phyloP scores from a whole-genome alignment of 768 basidiomycete species.

The Hortiboletus campestris region DNA sequence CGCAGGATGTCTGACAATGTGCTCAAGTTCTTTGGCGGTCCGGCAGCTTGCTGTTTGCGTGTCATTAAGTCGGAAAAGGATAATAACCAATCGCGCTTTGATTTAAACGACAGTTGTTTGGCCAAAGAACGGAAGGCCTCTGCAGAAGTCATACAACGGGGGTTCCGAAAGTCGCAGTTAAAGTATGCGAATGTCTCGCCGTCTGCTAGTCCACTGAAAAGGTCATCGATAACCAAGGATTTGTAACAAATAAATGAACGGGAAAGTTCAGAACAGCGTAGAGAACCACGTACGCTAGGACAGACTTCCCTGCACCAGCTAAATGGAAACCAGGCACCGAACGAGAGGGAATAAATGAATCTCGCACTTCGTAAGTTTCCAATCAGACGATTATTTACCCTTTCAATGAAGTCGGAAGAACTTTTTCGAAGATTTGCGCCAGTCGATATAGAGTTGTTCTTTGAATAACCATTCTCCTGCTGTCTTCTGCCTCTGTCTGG shows the following conservation, averaged over 20 bases:
- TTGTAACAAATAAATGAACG: background rate
- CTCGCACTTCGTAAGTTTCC: no score
- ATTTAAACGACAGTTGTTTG: background rate
- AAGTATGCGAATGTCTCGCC: constrained; percentile 4
- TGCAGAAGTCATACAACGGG: background rate
- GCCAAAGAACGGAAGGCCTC: constrained; percentile 1
- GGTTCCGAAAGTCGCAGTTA: constrained; percentile 9
- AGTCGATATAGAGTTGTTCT: background rate
- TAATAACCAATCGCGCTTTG: background rate
- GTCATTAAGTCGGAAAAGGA: background rate
- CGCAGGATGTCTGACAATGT: background rate
- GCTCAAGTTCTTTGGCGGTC: background rate
- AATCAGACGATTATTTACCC: background rate
- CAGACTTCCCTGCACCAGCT: background rate
- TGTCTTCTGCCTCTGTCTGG: background rate
- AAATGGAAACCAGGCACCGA: no score
- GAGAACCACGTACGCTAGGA: background rate
- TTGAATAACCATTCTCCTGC: background rate
- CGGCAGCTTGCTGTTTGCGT: constrained; percentile 1
- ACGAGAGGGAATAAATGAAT: no score
- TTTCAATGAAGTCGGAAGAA: constrained; percentile 14
- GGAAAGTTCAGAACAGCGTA: background rate
- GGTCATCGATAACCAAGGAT: background rate
- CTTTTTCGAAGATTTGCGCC: background rate
- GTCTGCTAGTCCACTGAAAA: background rate